phyloP scores from a whole-genome alignment of 768 basidiomycete genomes.

The Russula compacta region DNA sequence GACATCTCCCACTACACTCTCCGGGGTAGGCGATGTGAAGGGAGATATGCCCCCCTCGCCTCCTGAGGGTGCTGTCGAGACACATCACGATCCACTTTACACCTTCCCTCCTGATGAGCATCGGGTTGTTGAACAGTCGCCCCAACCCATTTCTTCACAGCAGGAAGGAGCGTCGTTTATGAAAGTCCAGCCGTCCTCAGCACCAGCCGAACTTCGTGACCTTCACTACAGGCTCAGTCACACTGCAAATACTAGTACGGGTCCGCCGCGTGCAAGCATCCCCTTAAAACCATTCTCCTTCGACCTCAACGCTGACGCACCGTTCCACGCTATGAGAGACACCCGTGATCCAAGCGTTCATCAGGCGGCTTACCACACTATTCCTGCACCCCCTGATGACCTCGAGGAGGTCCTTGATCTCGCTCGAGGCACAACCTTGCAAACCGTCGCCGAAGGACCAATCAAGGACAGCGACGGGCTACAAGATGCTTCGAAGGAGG shows the following conservation, averaged over 20 bases:
- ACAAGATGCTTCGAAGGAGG: constrained; percentile 21
- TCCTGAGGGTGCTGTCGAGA: neutral
- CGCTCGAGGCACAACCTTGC: neutral
- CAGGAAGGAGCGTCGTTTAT: neutral
- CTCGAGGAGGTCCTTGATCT: neutral
- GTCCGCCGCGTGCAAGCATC: constrained; percentile 13
- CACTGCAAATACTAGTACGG: constrained; percentile 23
- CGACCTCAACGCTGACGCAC: constrained; percentile 35
- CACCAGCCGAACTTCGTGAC: constrained; percentile 44
- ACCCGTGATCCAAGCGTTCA: neutral
- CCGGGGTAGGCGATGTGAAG: neutral
- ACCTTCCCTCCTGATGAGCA: constrained; percentile 33
- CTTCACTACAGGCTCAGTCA: constrained; percentile 29
- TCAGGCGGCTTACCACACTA: neutral
- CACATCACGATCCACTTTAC: neutral
- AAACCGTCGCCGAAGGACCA: constrained; percentile 10
- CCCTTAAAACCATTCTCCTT: constrained; percentile 24
- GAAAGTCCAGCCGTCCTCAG: constrained; percentile 27
- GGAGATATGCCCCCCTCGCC: neutral
- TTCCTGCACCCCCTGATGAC: neutral
- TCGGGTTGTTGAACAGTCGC: constrained; percentile 38
- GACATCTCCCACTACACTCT: neutral
- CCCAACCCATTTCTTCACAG: constrained; percentile 23
- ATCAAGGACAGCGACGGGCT: constrained; percentile 24
- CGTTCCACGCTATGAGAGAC: constrained; percentile 28